These are phyloP conservation scores for Candida labiduridarum DNA, from an alignment of 1,139 yeast species.

Conservation along the genomic window DNA sequence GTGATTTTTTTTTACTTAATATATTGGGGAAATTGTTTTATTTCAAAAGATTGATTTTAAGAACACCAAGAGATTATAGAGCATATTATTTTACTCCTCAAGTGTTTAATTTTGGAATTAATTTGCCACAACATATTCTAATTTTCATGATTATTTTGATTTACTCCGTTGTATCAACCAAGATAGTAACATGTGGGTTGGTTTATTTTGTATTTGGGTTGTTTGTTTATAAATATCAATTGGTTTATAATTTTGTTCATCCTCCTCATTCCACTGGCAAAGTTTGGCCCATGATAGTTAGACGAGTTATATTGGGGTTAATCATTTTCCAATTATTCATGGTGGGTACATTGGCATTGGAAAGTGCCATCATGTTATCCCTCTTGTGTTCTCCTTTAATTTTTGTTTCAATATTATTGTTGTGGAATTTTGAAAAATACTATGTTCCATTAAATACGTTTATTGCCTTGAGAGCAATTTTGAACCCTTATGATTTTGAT, in stretches of 20 bases:
- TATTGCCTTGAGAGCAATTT: slow-evolving; percentile 65
- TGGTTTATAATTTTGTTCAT: slow-evolving; percentile 66
- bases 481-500: slow-evolving; percentile 44
- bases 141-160: slow-evolving; percentile 64
- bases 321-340: slow-evolving; percentile 64
- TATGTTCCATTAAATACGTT: slow-evolving; percentile 61
- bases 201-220: slow-evolving; percentile 63
- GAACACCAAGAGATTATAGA: slow-evolving; percentile 64
- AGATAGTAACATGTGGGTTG: slow-evolving; percentile 63
- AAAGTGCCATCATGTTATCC: slow-evolving; percentile 58
- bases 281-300: slow-evolving; percentile 69
- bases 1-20: slow-evolving; percentile 47
- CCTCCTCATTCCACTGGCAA: slow-evolving; percentile 75
- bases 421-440: slow-evolving; percentile 60
- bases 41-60: slow-evolving; percentile 46
- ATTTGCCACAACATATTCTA: slow-evolving; percentile 65
- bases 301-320: slow-evolving; percentile 63
- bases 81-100: slow-evolving; percentile 67
- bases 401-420: slow-evolving; percentile 48
- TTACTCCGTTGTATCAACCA: slow-evolving; percentile 68
- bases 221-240: slow-evolving; percentile 67
- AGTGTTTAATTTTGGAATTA: slow-evolving; percentile 65
- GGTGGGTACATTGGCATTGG: slow-evolving; percentile 70
- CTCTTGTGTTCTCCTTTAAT: slow-evolving; percentile 55
- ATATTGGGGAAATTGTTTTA: slow-evolving; percentile 61